These are phyloP conservation scores for Candida boleticola DNA, from an alignment of 805 yeast genomes.

Conservation along the genomic window DNA sequence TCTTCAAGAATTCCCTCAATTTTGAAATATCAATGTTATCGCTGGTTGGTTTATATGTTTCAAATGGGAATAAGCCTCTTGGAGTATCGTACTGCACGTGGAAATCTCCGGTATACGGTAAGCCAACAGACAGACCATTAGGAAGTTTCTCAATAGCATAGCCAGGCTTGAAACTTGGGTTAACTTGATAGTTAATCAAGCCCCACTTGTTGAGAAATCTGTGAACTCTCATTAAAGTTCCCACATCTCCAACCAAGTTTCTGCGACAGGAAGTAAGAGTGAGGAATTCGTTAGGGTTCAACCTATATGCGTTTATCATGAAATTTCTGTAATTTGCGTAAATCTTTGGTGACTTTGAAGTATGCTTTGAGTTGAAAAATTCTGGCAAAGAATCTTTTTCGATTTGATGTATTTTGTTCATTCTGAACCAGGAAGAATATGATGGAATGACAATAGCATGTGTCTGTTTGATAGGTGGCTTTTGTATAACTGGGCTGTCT, in stretches of 20 bases:
- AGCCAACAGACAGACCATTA: conserved; percentile 43
- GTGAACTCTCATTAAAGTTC: conserved; percentile 81
- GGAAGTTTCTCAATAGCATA: conserved; percentile 51
- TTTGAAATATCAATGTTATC: conserved; percentile 44
- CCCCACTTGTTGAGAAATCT: conserved; percentile 90
- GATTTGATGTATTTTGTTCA: conserved; percentile 68
- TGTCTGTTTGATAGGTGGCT: conserved; percentile 50
- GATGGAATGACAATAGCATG: conserved; percentile 87
- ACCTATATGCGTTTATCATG: conserved; percentile 81
- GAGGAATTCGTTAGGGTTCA: conserved; percentile 86
- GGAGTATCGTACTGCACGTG: conserved; percentile 84
- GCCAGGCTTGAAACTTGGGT: conserved; percentile 69
- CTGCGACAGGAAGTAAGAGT: conserved; percentile 91
- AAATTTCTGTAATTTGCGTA: conserved; percentile 84
- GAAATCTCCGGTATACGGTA: conserved; percentile 76
- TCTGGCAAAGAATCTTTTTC: conserved; percentile 87
- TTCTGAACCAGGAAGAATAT: conserved; percentile 81
- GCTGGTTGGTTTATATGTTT: conserved; percentile 68
- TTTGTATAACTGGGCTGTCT: not conserved
- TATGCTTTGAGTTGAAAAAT: conserved; percentile 70
- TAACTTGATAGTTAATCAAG: conserved; percentile 86
- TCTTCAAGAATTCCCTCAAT: conserved; percentile 26
- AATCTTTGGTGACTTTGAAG: conserved; percentile 76
- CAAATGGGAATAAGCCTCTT: conserved; percentile 88
- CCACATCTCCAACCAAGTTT: conserved; percentile 88